These are phyloP conservation scores for Tetrahymena borealis DNA, from an alignment of 73 alveolate species.

Conservation along the genomic window DNA sequence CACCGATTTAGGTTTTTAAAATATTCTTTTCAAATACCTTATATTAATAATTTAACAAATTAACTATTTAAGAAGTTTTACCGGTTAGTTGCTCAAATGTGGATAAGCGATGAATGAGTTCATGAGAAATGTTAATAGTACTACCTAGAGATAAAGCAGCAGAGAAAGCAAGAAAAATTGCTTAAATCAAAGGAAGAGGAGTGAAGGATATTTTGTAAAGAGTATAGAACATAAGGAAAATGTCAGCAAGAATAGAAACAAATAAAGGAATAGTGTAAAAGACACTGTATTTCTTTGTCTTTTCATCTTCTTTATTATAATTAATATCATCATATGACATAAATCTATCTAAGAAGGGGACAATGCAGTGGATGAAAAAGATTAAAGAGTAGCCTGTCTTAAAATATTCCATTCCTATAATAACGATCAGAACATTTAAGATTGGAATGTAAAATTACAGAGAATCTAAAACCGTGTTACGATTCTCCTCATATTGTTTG, in stretches of 20 bases:
- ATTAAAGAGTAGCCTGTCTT: background rate
- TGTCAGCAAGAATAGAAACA: background rate
- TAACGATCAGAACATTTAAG: background rate
- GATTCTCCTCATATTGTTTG: background rate
- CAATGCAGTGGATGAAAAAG: background rate
- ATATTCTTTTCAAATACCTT: no score
- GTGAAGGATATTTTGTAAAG: background rate
- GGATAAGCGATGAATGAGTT: background rate
- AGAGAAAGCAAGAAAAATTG: background rate
- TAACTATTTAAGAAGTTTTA: no score
- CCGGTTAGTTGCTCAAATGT: background rate
- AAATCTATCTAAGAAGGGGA: background rate
- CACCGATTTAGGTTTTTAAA: no score
- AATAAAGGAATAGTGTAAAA: background rate
- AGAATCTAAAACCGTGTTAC: background rate
- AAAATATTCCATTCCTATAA: background rate
- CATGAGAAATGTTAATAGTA: background rate
- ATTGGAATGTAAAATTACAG: background rate
- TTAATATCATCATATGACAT: background rate
- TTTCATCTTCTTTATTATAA: background rate
- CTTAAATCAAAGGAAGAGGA: background rate
- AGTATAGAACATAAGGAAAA: background rate
- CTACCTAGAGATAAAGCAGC: background rate
- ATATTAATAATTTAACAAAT: no score
- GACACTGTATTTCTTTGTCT: background rate